Conservation (phyloP, 116 monocot species). For the Papilionanthe hybrid region DNA sequence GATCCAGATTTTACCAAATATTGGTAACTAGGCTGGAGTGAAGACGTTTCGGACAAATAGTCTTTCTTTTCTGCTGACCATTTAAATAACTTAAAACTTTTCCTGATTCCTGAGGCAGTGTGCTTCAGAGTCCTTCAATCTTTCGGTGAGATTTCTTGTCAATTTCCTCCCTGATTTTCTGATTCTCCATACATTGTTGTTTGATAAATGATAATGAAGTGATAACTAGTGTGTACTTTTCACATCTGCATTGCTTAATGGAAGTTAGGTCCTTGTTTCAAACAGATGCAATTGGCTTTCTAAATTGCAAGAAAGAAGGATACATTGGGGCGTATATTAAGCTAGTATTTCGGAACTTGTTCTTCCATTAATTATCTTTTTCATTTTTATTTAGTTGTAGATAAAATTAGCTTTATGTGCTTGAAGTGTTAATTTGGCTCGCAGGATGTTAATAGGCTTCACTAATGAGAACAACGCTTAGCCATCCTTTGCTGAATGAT, state of each 20-base stretch:
- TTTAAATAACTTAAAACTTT: not conserved
- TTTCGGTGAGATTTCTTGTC: not conserved
- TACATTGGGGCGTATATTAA: not conserved
- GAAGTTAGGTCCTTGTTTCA: not conserved
- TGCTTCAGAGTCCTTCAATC: not conserved
- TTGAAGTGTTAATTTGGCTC: not conserved
- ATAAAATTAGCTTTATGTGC: not conserved
- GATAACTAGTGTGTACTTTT: not conserved
- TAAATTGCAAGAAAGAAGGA: not conserved
- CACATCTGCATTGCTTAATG: not conserved
- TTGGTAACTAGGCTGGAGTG: not conserved
- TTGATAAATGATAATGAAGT: not conserved
- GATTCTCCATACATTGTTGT: not conserved
- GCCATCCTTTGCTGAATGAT: no score
- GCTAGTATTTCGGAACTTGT: not conserved
- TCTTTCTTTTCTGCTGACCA: no score
- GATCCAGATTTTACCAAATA: not conserved
- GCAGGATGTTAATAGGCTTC: no score
- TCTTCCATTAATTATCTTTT: not conserved
- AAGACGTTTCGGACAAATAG: not conserved
- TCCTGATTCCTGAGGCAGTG: not conserved
- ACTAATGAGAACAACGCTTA: no score
- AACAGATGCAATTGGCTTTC: not conserved
- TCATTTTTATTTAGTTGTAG: not conserved
- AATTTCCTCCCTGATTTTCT: not conserved